Evolutionary conservation across 306 rosid species (phyloP).

Genomic region (Ceratonia siliqua): DNA sequence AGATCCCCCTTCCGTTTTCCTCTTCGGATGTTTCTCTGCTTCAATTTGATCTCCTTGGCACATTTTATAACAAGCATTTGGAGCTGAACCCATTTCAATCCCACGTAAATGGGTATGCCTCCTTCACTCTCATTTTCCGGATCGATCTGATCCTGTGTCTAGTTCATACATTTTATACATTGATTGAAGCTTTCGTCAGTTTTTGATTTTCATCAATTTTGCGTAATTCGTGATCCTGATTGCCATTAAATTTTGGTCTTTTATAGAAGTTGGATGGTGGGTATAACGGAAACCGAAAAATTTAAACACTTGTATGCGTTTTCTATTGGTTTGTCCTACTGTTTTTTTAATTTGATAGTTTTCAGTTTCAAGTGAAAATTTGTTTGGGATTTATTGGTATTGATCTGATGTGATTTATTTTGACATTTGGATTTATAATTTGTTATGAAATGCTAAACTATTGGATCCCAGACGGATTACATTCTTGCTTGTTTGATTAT

Average conservation of each 20-base stretch:
- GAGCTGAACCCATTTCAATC: constrained; percentile 31
- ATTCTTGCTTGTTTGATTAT: constrained; percentile 28
- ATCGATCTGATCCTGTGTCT: constrained; percentile 38
- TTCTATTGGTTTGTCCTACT: neutral
- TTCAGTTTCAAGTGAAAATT: constrained; percentile 24
- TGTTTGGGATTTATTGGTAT: constrained; percentile 34
- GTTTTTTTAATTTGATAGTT: constrained; percentile 19
- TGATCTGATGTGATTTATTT: constrained; percentile 33
- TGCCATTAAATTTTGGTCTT: constrained; percentile 25
- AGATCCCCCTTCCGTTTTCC: constrained; percentile 40
- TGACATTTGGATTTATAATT: constrained; percentile 34
- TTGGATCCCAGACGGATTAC: constrained; percentile 27
- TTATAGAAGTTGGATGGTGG: neutral
- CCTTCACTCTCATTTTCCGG: constrained; percentile 23
- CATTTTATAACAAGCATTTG: constrained; percentile 22
- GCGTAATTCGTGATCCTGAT: constrained; percentile 8
- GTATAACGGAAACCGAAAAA: constrained; percentile 32
- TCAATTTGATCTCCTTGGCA: constrained; percentile 28
- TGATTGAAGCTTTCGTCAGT: constrained; percentile 9
- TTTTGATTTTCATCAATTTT: constrained; percentile 33
- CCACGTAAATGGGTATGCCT: constrained; percentile 56
- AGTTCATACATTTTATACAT: constrained; percentile 5
- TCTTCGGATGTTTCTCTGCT: constrained; percentile 10
- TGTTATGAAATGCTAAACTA: constrained; percentile 25
- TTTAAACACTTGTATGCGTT: constrained; percentile 42